Evolutionary conservation across 257 asterid genomes (phyloP), one percentile per base, ranked within the genome.

Genomic region (Solanum pimpinellifolium): DNA sequence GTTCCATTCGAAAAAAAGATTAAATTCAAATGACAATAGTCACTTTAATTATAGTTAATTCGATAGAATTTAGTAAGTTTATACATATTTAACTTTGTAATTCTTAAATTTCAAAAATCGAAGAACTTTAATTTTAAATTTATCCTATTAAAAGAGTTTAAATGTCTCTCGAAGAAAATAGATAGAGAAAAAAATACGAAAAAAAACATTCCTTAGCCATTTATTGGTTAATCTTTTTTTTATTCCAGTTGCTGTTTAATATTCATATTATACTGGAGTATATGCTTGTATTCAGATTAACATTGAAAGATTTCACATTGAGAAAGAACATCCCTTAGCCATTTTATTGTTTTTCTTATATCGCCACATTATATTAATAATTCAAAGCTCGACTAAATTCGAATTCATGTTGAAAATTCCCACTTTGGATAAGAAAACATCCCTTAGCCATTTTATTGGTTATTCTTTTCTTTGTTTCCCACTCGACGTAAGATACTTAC

Each of bases 321-420:
- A 35, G 39, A 35, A 35, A 35, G 37, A 35, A 35, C 37, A 4
- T 6, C 1, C 39, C 39, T 1, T 35, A 35, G 9, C 23, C 23
- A 52, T 52, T 52, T 52, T 16, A 16, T 52, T 16, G 62, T 21
- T 52, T 5, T 47, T 14, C 0, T 47, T 46, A 0, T 39, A 7
- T 33, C 35, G 1, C 1, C 2, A 6, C 62, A 52, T 52, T 52
- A 52, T 3, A 52, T 52, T 52, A 52, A 3, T 16, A 8, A 49
- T 49, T 49, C 6, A 49, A 9, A 52, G 23, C 9, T 9, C 0
- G 23, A 16, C 23, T 49, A 49, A 52, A 16, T 52, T 16, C 0
- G 4, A 0, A 52, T 52, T 49, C 4, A 52, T 0, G 3, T 4
- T 0, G 9, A 1, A 52, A 16, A 16, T 0, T 0, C 1, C 9